Conservation (phyloP, 176 grass and related monocot genomes). For the Alopecurus myosuroides region DNA sequence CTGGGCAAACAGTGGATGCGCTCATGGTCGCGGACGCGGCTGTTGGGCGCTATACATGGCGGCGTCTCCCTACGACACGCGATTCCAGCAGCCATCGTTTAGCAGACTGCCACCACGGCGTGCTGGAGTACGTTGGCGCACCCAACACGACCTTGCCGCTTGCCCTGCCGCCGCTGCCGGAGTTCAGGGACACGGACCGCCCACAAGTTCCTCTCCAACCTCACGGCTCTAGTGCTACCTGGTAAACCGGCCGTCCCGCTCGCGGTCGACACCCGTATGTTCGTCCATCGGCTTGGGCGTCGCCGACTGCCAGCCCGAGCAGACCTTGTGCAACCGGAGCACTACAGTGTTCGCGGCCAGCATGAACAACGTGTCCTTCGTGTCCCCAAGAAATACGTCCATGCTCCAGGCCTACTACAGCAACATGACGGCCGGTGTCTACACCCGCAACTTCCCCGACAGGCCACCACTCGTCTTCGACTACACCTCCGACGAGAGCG, state of each 20-base stretch:
- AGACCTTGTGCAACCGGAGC: too few relatives aligned
- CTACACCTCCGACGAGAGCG: constrained; percentile 20
- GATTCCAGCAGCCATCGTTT: background rate
- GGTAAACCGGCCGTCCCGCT: too few relatives aligned
- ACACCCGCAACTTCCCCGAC: constrained; percentile 62
- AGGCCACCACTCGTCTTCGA: constrained; percentile 44
- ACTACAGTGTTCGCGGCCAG: too few relatives aligned
- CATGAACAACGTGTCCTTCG: too few relatives aligned
- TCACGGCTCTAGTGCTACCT: too few relatives aligned
- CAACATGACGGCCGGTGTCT: background rate
- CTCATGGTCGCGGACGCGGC: too few relatives aligned
- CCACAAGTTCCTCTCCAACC: constrained; percentile 40
- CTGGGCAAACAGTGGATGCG: too few relatives aligned
- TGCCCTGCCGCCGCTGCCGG: background rate
- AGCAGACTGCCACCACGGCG: constrained; percentile 2
- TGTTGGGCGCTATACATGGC: constrained; percentile 36
- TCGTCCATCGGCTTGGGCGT: too few relatives aligned
- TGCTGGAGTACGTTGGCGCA: constrained; percentile 32
- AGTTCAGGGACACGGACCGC: constrained; percentile 21
- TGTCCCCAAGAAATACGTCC: constrained; percentile 18
- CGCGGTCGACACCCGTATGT: too few relatives aligned
- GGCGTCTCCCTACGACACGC: constrained; percentile 34
- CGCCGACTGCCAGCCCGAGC: too few relatives aligned
- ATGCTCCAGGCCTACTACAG: constrained; percentile 44
- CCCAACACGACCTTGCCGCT: background rate